Evolutionary conservation across 176 grass and related monocot genomes (phyloP), one percentile per base, ranked within the genome.

Genomic region (Ananas comosus): DNA sequence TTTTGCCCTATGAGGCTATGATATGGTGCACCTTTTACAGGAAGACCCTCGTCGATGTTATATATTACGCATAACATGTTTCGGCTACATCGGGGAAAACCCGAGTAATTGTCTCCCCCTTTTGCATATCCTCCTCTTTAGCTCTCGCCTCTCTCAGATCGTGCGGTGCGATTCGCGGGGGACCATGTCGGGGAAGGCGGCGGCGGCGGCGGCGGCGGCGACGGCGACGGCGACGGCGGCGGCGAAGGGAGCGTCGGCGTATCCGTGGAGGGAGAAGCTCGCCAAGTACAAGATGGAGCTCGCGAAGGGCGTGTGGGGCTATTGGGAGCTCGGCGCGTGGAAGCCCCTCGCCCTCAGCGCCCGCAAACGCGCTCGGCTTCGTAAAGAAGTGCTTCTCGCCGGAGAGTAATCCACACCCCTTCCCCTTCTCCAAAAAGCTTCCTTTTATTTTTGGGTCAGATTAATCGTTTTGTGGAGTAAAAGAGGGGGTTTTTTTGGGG

Each of bases 301-400:
- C 48, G 53, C 66, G 19, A 88, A 89, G 69, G 86, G 86, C 19
- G 86, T 92, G 58, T 92, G 86, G 90, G 86, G 86, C 9, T 97
- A 97, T 77, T 97, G 93, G 89, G 86, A 97, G 68, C 86, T 97
- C 13, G 93, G 93, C 17, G 89, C 93, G 0, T 97, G 89, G 93
- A 97, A 97, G 68, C 89, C 89, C 52, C 84, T 92, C 10, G 86
- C 81, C 48, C 50, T 97, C 76, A 89, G 81, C 76, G 89, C 65
- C 51, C 93, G 86, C 50, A 77, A 87, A 56, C 93, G 89, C n/a
- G 89, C 89, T 11, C 86, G 89, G 27, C 76, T 96, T 48, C 86
- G 86, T 28, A 96, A 92, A 83, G 93, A 96, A 66, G 89, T 96
- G 10, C 89, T 96, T 74, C 67, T 92, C 52, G 86, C 93, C 68